These are phyloP conservation scores for Colletotrichum sp. DNA, from an alignment of 2,329 filamentous ascomycete genomes.

Conservation along the genomic window DNA sequence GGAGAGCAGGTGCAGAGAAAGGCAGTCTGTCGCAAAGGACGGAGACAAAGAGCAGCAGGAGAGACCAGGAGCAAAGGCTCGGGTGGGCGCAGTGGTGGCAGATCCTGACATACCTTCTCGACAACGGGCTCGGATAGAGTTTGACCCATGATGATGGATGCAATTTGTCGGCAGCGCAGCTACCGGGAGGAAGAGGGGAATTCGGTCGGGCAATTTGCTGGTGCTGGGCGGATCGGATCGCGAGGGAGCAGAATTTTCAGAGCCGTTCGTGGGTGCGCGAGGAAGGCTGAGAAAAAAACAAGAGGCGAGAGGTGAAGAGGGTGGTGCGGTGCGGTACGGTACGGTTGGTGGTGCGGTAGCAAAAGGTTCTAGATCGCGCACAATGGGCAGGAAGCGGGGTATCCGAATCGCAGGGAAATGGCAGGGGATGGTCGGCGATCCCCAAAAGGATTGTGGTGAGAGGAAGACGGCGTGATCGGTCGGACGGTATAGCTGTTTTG, in stretches of 20 bases:
- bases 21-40: neutral
- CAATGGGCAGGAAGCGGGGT: slow-evolving; percentile 26
- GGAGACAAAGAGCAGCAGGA: neutral
- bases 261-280: slow-evolving; percentile 16
- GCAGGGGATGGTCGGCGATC: slow-evolving; percentile 20
- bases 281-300: slow-evolving; percentile 10
- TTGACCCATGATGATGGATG: slow-evolving; percentile 80
- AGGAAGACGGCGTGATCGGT: neutral
- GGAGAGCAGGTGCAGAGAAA: neutral
- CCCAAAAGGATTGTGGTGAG: slow-evolving; percentile 10
- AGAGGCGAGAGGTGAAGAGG: slow-evolving; percentile 2
- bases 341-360: slow-evolving; percentile 20
- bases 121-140: slow-evolving; percentile 98
- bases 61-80: neutral
- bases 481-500: neutral
- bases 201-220: slow-evolving; percentile 8
- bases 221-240: neutral
- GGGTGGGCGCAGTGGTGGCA: neutral
- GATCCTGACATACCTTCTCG: slow-evolving; percentile 80
- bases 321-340: neutral
- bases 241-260: neutral
- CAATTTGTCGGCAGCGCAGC: slow-evolving; percentile 31
- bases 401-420: slow-evolving; percentile 22
- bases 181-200: slow-evolving; percentile 22
- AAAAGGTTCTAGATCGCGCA: slow-evolving; percentile 27